A percentile compares a stretch with the other conserved stretches of the same genome.
These are phyloP conservation scores for Desmodesmus armatus DNA, from an alignment of 139 green algal species.

Conservation along the genomic window DNA sequence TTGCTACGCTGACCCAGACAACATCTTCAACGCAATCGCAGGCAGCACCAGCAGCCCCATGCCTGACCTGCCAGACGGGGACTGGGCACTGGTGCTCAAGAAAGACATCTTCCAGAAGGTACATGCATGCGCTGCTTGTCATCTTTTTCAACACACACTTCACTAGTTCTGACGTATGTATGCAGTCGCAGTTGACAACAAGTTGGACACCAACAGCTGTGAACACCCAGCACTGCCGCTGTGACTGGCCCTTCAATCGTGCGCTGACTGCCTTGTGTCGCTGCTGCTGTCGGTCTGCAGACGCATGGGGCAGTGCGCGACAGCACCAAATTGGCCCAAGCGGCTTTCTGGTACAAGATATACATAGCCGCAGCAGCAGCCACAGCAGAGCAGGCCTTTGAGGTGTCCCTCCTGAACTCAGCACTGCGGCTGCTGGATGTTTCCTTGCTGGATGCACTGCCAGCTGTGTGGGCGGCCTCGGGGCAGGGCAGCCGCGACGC, in stretches of 20 bases:
- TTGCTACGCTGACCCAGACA: constrained; percentile 81
- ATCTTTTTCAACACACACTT: background rate
- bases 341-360: constrained; percentile 55
- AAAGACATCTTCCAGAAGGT: constrained; percentile 87
- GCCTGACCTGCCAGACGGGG: constrained; percentile 76
- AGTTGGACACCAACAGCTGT: background rate
- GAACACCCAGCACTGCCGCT: background rate
- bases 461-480: background rate
- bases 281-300: background rate
- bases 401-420: constrained; percentile 57
- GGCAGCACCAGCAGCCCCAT: constrained; percentile 55
- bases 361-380: constrained; percentile 62
- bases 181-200: background rate
- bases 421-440: background rate
- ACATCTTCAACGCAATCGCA: constrained; percentile 68
- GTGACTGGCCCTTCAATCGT: background rate
- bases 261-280: background rate
- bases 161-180: background rate
- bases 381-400: constrained; percentile 64
- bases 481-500: constrained; percentile 20
- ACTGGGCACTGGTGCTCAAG: constrained; percentile 80
- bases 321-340: constrained; percentile 26
- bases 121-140: background rate
- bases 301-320: constrained; percentile 67
- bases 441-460: constrained; percentile 20